phyloP scores from a whole-genome alignment of 495 filamentous ascomycete species.

The Apiosordaria backusii region DNA sequence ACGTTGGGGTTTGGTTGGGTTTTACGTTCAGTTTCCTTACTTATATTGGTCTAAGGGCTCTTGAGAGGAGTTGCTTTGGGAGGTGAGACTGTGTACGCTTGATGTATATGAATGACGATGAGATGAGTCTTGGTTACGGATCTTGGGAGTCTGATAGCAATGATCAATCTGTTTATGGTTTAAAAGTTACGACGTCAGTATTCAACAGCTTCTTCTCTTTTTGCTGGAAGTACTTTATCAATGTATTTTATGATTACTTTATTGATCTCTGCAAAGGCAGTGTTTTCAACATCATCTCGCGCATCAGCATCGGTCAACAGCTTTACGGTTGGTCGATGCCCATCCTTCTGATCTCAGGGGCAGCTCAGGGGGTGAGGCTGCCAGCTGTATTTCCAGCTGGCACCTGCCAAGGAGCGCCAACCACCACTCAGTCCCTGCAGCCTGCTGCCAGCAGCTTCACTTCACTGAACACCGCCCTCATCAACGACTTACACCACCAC shows the following conservation, averaged over 20 bases:
- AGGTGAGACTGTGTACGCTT: constrained; percentile 25
- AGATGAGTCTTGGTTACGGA: background rate
- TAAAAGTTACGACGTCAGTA: too few species aligned
- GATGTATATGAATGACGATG: background rate
- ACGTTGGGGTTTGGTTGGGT: constrained; percentile 73
- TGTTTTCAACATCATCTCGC: too few species aligned
- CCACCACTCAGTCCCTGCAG: background rate
- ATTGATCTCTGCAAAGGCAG: too few species aligned
- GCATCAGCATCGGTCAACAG: too few species aligned
- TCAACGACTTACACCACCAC: background rate
- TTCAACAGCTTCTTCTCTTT: too few species aligned
- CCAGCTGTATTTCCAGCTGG: background rate
- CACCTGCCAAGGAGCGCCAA: background rate
- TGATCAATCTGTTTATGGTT: background rate
- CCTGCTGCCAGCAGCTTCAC: background rate
- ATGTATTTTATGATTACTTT: too few species aligned
- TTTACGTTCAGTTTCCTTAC: constrained; percentile 50
- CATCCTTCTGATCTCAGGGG: background rate
- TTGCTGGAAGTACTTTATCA: too few species aligned
- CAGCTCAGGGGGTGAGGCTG: background rate
- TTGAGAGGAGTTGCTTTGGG: constrained; percentile 55
- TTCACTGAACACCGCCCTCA: constrained; percentile 2
- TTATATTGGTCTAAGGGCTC: constrained; percentile 46
- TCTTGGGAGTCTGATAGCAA: background rate
- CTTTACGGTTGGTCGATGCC: background rate